Conservation (phyloP, 2,329 filamentous ascomycete species). For the Hymenoscyphus repandus region DNA sequence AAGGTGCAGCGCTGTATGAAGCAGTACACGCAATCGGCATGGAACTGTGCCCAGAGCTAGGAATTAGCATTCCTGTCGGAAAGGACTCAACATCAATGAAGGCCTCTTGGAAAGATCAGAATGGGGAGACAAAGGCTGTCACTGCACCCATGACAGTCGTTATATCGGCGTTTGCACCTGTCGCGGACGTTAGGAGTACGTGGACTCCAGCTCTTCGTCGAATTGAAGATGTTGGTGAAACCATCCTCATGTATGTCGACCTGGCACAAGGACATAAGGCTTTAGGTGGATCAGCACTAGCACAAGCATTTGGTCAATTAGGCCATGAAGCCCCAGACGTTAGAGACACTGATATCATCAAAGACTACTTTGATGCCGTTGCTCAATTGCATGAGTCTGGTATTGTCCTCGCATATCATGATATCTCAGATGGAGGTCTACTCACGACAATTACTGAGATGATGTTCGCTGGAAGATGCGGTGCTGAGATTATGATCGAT, state of each 20-base stretch:
- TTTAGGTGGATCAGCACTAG: constrained; percentile 84
- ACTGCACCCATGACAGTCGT: constrained; percentile 88
- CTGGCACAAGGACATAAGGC: constrained; percentile 75
- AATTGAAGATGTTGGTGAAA: constrained; percentile 82
- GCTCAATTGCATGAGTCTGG: constrained; percentile 59
- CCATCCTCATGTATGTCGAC: constrained; percentile 84
- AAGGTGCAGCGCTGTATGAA: constrained; percentile 88
- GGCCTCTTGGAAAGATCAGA: constrained; percentile 80
- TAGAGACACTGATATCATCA: constrained; percentile 71
- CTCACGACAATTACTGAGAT: constrained; percentile 90
- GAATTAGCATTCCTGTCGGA: constrained; percentile 89
- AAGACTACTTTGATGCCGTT: constrained; percentile 88
- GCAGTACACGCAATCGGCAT: constrained; percentile 90
- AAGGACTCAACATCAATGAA: constrained; percentile 99
- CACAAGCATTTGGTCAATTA: constrained; percentile 81
- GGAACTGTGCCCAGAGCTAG: constrained; percentile 85
- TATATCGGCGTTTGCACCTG: constrained; percentile 84
- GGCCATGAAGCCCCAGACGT: constrained; percentile 84
- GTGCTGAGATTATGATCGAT: constrained; percentile 80
- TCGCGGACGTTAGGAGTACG: constrained; percentile 75
- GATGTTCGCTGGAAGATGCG: constrained; percentile 95
- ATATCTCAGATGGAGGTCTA: constrained; percentile 87
- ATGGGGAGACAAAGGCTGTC: constrained; percentile 70
- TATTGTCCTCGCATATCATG: constrained; percentile 88
- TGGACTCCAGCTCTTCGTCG: constrained; percentile 90